Evolutionary conservation across 371 early-diverging fungal genomes (phyloP), one percentile per base, ranked within the genome.

Genomic region (Lichtheimia ramosa): DNA sequence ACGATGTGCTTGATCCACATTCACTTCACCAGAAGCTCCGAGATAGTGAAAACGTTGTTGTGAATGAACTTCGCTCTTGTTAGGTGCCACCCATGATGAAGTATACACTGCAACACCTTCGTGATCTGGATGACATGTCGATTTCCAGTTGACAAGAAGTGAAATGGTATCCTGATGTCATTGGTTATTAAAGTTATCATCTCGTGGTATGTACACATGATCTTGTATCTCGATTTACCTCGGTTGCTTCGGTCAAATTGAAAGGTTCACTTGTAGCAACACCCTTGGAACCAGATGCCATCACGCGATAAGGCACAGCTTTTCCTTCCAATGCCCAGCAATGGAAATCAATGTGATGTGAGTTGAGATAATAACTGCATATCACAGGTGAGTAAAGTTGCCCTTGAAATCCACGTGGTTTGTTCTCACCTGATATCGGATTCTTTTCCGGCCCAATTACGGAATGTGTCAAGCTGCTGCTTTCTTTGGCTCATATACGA

Each of bases 401-500:
- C 5, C 25, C 25, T 5, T 25, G 25, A 3, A n/a, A 14, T 46
- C n/a, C 46, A 46, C n/a, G 46, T 46, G 46, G 21, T 46, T 16
- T 12, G 7, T 4, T 12, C 12, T 18, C 46, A 5, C 68, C 68
- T 68, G 40, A 82, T 82, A 54, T 82, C 82, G 14, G 73, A 72
- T 23, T 68, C 66, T 48, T 71, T 78, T 28, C 78, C 82, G 18
- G 79, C 81, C 82, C 82, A 82, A 28, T 59, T 50, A 42, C 66
- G 58, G 59, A 82, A 82, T 1, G 82, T 81, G 40, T 79, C 66
- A 2, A 82, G 68, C 56, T 82, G 81, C 18, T 60, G 50, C 56
- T 82, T 81, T 5, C 81, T 81, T 53, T 82, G 81, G 43, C 73
- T 70, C 82, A 82, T 82, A 63, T 76, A 82, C 20, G 75, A 62